Conservation (phyloP, 139 green algal species). For the Tetraselmis striata region DNA sequence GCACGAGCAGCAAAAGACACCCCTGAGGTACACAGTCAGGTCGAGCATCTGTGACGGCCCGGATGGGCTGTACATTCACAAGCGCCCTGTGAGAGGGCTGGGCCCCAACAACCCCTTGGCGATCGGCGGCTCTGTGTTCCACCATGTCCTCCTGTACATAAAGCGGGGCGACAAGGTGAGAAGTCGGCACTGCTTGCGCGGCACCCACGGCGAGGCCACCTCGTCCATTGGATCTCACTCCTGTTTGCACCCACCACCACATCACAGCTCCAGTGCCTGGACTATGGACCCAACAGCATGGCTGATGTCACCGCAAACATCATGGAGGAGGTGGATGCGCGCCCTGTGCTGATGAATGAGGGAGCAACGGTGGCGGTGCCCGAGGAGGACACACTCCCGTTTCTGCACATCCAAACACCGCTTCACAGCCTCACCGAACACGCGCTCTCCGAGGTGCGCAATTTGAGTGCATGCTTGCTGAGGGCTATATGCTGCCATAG, state of each 20-base stretch:
- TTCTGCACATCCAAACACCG: constrained; percentile 26
- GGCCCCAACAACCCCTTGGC: constrained; percentile 17
- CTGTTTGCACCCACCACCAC: too few relatives aligned
- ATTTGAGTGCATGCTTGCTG: too few relatives aligned
- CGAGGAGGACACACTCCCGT: constrained; percentile 24
- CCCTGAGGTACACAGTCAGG: not conserved
- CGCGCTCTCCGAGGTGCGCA: constrained; percentile 10
- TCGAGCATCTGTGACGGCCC: not conserved
- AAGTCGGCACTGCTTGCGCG: too few relatives aligned
- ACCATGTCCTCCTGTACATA: constrained; percentile 37
- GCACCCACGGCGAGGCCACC: too few relatives aligned
- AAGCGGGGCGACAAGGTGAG: constrained; percentile 9
- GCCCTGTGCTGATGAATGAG: constrained; percentile 27
- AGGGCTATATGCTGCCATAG: too few relatives aligned
- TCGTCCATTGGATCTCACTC: too few relatives aligned
- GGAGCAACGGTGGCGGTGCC: not conserved
- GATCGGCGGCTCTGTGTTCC: constrained; percentile 29
- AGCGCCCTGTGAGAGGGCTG: constrained; percentile 15
- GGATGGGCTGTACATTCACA: constrained; percentile 42
- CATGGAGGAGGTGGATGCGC: constrained; percentile 8
- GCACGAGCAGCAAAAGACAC: not conserved
- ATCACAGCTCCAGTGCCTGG: constrained; percentile 22
- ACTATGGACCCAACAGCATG: constrained; percentile 30
- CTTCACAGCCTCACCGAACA: constrained; percentile 3
- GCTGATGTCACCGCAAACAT: constrained; percentile 37